Conservation (phyloP, 169 alveolate genomes). For the Eimeria brunetti region DNA sequence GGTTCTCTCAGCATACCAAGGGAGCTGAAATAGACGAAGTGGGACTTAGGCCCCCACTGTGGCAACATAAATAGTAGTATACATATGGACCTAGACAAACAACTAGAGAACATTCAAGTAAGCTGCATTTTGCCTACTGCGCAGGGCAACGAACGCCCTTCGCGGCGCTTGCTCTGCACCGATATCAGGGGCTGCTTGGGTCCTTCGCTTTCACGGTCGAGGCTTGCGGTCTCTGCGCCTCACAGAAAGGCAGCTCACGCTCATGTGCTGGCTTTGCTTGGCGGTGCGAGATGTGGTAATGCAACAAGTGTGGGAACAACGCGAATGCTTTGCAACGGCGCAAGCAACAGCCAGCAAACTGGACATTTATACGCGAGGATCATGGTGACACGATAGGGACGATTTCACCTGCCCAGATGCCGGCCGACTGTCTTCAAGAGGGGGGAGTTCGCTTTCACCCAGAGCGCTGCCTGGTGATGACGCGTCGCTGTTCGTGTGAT, state of each 20-base stretch:
- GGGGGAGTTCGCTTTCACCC: neutral
- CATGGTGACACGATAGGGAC: neutral
- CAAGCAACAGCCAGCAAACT: neutral
- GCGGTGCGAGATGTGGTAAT: neutral
- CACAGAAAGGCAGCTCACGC: neutral
- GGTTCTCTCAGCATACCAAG: neutral
- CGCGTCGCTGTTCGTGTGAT: neutral
- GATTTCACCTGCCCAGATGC: constrained; percentile 46
- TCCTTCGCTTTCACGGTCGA: constrained; percentile 13
- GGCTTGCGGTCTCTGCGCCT: neutral
- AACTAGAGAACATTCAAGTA: neutral
- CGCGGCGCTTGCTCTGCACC: constrained; percentile 13
- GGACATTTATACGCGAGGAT: neutral
- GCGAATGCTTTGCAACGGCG: neutral
- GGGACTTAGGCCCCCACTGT: neutral
- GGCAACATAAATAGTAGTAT: neutral
- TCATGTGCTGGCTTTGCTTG: neutral
- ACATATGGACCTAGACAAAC: neutral
- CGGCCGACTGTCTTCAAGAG: constrained; percentile 2
- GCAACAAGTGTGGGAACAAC: neutral
- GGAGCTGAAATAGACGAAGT: neutral
- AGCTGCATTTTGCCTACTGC: constrained; percentile 35
- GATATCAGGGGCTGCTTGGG: constrained; percentile 18
- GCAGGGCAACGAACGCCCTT: neutral
- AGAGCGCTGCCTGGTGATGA: neutral